Conservation (phyloP, 2,329 filamentous ascomycete species). For the Drechslerella stenobrocha region DNA sequence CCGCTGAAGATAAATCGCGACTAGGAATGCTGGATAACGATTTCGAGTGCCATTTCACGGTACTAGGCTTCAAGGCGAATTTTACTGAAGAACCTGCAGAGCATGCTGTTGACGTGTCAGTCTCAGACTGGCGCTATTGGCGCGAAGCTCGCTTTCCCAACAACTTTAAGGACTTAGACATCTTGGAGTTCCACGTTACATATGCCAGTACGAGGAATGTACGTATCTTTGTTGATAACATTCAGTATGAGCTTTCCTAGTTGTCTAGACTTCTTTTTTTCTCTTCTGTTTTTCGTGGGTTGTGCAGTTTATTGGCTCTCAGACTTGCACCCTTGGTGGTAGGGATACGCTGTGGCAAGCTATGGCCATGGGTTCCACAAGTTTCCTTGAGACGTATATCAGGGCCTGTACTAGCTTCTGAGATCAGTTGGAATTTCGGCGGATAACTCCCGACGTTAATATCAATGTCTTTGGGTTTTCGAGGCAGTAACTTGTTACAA, state of each 20-base stretch:
- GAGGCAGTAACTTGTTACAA: no score
- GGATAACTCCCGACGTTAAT: no score
- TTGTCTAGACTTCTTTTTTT: constrained; percentile 1
- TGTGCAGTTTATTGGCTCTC: constrained; percentile 4
- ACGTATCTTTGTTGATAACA: constrained; percentile 23
- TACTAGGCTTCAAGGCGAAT: constrained; percentile 19
- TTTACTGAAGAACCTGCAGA: constrained; percentile 20
- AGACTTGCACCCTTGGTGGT: no score
- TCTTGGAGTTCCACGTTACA: constrained; percentile 32
- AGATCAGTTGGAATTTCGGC: no score
- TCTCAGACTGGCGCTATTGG: constrained; percentile 6
- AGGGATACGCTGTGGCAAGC: no score
- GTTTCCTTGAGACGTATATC: no score
- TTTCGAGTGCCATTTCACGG: constrained; percentile 33
- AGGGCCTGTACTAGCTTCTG: no score
- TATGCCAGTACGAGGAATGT: constrained; percentile 30
- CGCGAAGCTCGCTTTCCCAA: constrained; percentile 11
- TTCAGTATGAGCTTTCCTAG: constrained; percentile 4
- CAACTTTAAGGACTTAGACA: constrained; percentile 25
- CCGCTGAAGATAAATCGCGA: constrained; percentile 4
- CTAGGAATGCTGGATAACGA: not conserved
- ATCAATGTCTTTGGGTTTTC: no score
- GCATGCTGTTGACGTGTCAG: constrained; percentile 17
- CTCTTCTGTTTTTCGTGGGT: not conserved
- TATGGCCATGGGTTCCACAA: no score